Evolutionary conservation across 2,329 filamentous ascomycete species (phyloP).

Genomic region (Tolypocladium endophyticum): DNA sequence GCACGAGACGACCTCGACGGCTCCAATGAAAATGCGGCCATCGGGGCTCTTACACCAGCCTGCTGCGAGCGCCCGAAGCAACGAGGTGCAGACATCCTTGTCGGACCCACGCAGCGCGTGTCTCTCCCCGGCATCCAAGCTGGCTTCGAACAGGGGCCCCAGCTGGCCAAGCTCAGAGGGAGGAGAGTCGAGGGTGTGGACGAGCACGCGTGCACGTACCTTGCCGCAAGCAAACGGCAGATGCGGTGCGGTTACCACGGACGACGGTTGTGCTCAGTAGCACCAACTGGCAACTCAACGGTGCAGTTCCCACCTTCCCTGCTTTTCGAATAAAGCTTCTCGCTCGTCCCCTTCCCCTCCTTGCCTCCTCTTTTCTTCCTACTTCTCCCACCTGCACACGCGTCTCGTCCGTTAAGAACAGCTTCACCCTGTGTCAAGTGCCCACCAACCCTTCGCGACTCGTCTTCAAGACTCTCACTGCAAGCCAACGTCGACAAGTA

Average conservation of each 20-base stretch:
- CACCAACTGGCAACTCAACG: slow-evolving; percentile 2
- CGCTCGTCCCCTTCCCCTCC: slow-evolving; percentile 1
- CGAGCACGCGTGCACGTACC: neutral
- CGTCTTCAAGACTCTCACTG: neutral
- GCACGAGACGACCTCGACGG: neutral
- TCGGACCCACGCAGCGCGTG: neutral
- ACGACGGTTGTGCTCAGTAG: neutral
- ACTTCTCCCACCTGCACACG: neutral
- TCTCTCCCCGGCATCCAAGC: neutral
- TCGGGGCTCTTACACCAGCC: neutral
- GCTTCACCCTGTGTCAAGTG: neutral
- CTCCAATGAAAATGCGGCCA: neutral
- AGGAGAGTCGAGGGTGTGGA: neutral
- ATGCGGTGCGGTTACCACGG: neutral
- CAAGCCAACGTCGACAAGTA: neutral
- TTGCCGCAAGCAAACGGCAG: neutral
- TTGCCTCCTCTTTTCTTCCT: neutral
- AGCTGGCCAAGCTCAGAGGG: neutral
- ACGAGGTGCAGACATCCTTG: neutral
- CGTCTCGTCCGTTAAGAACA: neutral
- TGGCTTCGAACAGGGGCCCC: neutral
- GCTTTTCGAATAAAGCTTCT: slow-evolving; percentile 4
- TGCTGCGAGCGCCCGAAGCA: neutral
- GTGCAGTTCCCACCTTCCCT: slow-evolving; percentile 2
- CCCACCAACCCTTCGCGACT: neutral